Evolutionary conservation across 306 rosid species (phyloP).

Genomic region (Urtica urens): DNA sequence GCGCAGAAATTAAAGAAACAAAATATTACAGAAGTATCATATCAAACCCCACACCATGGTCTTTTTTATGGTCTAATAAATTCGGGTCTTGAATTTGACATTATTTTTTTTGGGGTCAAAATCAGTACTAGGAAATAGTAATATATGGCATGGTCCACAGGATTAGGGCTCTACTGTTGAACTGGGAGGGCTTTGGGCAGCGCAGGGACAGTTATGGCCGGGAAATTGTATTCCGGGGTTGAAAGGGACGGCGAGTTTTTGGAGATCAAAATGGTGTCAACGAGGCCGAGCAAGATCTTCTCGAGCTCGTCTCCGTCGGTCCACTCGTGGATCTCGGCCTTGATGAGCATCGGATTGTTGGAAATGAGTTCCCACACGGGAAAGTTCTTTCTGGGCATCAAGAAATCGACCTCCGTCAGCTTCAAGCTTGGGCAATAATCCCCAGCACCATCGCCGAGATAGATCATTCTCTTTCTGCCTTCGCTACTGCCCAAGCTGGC

Average conservation of each 20-base stretch:
- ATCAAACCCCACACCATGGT: no score
- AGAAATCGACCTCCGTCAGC: slow-evolving; percentile 12
- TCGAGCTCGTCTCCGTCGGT: slow-evolving; percentile 25
- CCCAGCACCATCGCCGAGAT: slow-evolving; percentile 22
- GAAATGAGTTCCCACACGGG: slow-evolving; percentile 17
- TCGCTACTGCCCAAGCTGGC: slow-evolving; percentile 2
- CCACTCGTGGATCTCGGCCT: slow-evolving; percentile 21
- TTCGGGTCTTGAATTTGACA: no score
- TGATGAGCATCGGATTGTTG: slow-evolving; percentile 15
- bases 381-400: slow-evolving; percentile 26
- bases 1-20: no score
- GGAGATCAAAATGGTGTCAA: background rate
- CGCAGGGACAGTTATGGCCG: background rate
- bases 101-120: no score
- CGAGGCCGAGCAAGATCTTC: slow-evolving; percentile 12
- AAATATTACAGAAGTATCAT: no score
- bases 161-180: background rate
- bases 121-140: no score
- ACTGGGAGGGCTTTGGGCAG: background rate
- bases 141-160: no score
- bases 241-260: background rate
- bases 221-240: background rate
- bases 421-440: slow-evolving; percentile 25
- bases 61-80: no score
- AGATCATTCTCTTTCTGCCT: slow-evolving; percentile 15